Conservation (phyloP, 306 rosid genomes). For the Bauhinia variegata region DNA sequence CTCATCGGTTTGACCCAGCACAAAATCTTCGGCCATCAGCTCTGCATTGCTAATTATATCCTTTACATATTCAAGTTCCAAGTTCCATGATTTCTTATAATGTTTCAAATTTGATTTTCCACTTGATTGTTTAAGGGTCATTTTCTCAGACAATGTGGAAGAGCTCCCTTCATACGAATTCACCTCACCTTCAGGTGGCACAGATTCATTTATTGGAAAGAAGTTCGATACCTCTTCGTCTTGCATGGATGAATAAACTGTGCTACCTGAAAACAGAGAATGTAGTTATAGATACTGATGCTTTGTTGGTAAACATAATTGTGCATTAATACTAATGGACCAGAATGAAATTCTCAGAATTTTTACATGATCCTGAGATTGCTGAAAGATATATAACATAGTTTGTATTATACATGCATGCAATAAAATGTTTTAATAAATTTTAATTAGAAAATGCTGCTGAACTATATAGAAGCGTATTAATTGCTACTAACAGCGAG, state of each 20-base stretch:
- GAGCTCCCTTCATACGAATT: conserved; percentile 49
- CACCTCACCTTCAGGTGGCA: conserved; percentile 37
- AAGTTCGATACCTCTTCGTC: conserved; percentile 45
- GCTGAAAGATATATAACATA: not conserved
- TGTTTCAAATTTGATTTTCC: conserved; percentile 29
- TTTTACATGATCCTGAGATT: not conserved
- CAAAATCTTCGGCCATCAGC: conserved; percentile 56
- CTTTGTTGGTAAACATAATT: conserved; percentile 7
- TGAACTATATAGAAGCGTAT: conserved; percentile 7
- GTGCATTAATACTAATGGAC: conserved; percentile 23
- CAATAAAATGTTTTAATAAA: conserved; percentile 6
- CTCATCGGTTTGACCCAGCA: conserved; percentile 40
- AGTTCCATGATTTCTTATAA: conserved; percentile 45
- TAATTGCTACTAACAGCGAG: not conserved
- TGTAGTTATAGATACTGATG: conserved; percentile 16
- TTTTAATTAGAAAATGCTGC: not conserved
- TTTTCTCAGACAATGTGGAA: conserved; percentile 29
- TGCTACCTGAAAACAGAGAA: conserved; percentile 58
- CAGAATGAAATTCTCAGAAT: conserved; percentile 18
- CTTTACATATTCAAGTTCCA: conserved; percentile 69
- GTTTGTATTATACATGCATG: not conserved
- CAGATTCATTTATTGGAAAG: conserved; percentile 43
- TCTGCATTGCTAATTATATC: conserved; percentile 57
- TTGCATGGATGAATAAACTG: conserved; percentile 49
- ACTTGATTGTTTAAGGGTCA: conserved; percentile 37